Base-by-base conservation (phyloP, 2,329 filamentous ascomycete genomes). In the Akanthomyces muscarius region DNA sequence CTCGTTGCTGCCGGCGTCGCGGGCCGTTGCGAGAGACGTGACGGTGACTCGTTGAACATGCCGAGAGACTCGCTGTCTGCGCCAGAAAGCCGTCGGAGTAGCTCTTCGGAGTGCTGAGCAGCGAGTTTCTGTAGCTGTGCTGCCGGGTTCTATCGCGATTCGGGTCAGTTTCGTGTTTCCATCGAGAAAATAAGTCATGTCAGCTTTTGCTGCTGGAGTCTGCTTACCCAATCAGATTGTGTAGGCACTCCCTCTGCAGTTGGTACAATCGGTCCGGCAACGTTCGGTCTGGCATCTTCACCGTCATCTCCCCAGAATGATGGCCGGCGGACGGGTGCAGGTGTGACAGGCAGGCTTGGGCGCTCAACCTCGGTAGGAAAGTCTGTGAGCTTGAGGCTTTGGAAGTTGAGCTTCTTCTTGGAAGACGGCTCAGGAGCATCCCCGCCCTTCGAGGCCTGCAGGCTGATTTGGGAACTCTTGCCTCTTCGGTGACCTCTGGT, bases 181-280 rank as follows among this genome's bases (percentile, higher is more conserved):
- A 23, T 6, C 10, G 7, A 1, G 28, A 14, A 30, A 5, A 36
- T 18, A 21, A 23, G 14, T 18, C 47, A 30, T 28, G 23, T 3
- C 13, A 25, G 4, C 4, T 30, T 30, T 58, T 11, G 13, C n/a
- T 25, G 6, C 3, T 25, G 8, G 41, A 28, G 2, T 13, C 10
- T 65, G 91, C 91, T 89, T 92, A 97, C 92, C 94, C 94, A 97
- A 76, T 97, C 91, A 73, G 86, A 84, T 83, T 97, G 93, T 75
- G 86, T 82, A 66, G 93, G 92, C 67, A 97, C 92, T 58, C 92
- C 93, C 73, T 91, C 86, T 56, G 93, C 92, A 67, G 81, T 80
- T 65, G 91, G 91, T 68, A 97, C 80, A 70, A 82, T 80, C 66
- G 81, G 82, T 66, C 79, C 76, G 57, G 85, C 80, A 62, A 81